These are phyloP conservation scores for Pythium vanterpoolii DNA, from an alignment of 352 stramenopile genomes.

Conservation along the genomic window DNA sequence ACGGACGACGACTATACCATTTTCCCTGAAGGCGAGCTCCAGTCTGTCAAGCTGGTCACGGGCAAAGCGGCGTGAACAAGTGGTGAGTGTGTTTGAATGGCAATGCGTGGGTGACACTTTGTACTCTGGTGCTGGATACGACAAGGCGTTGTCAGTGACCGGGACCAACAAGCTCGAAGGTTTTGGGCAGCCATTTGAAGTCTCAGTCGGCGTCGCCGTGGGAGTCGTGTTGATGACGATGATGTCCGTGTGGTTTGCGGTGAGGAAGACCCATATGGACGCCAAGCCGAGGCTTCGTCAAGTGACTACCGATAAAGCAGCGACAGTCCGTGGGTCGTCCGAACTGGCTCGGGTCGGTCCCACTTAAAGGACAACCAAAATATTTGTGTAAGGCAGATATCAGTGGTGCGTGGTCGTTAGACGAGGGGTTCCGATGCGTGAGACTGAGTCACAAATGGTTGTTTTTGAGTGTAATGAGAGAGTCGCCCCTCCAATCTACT, in stretches of 20 bases:
- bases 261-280: neutral
- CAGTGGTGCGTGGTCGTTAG: too few species aligned
- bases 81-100: slow-evolving; percentile 39
- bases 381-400: slow-evolving; percentile 15
- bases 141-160: neutral
- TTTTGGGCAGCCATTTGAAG: slow-evolving; percentile 26
- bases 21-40: slow-evolving; percentile 14
- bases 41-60: slow-evolving; percentile 15
- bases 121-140: slow-evolving; percentile 1
- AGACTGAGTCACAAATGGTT: too few species aligned
- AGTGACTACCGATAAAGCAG: neutral
- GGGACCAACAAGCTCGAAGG: neutral
- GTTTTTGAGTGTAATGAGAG: too few species aligned
- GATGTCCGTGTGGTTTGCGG: slow-evolving; percentile 24
- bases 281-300: neutral
- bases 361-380: neutral
- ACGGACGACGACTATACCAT: slow-evolving; percentile 60
- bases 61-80: slow-evolving; percentile 31
- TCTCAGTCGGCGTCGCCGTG: slow-evolving; percentile 24
- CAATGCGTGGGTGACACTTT: slow-evolving; percentile 1
- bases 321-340: neutral
- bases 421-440: too few species aligned
- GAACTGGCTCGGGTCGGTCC: neutral
- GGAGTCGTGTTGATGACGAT: slow-evolving; percentile 27
- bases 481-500: too few species aligned